Percentiles rank a stretch among this genome's conserved stretches.
phyloP scores from a whole-genome alignment of 129 eudicot genomes.

The carrot (Daucus carota) region DNA sequence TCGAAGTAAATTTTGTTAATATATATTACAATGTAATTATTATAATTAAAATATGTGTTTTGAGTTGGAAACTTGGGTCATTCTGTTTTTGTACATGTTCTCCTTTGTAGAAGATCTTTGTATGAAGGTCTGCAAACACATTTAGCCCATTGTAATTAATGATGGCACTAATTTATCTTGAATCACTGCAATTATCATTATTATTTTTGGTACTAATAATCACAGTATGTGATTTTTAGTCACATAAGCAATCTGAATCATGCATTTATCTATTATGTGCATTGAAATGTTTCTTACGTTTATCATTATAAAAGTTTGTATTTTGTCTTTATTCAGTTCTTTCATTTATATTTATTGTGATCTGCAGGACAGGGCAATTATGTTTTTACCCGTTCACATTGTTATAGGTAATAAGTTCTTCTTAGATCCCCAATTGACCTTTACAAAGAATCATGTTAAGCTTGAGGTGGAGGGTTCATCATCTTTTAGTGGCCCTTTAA shows the following conservation, averaged over 20 bases:
- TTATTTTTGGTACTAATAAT: background rate
- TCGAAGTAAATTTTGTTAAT: too few species aligned
- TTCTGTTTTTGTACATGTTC: background rate
- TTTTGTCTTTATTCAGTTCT: background rate
- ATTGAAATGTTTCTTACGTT: background rate
- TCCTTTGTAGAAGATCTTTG: too few species aligned
- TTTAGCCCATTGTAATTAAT: background rate
- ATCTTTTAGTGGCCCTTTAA: slow-evolving; percentile 13
- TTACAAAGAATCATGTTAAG: slow-evolving; percentile 29
- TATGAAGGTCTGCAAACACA: background rate
- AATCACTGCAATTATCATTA: background rate
- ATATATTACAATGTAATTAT: too few species aligned
- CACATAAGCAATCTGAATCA: background rate
- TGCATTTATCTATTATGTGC: background rate
- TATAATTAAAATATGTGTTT: background rate
- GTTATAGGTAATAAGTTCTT: slow-evolving; percentile 24
- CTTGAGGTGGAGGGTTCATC: slow-evolving; percentile 36
- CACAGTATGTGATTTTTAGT: background rate
- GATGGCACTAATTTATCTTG: background rate
- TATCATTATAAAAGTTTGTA: background rate
- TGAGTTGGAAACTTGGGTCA: background rate
- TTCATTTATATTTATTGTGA: background rate
- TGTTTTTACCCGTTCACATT: slow-evolving; percentile 31
- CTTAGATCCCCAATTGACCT: slow-evolving; percentile 29
- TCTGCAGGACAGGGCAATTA: slow-evolving; percentile 45